A percentile compares a stretch with the other conserved stretches of the same genome.
Conservation (phyloP, 2,329 filamentous ascomycete species). For the Talaromyces sp. region DNA sequence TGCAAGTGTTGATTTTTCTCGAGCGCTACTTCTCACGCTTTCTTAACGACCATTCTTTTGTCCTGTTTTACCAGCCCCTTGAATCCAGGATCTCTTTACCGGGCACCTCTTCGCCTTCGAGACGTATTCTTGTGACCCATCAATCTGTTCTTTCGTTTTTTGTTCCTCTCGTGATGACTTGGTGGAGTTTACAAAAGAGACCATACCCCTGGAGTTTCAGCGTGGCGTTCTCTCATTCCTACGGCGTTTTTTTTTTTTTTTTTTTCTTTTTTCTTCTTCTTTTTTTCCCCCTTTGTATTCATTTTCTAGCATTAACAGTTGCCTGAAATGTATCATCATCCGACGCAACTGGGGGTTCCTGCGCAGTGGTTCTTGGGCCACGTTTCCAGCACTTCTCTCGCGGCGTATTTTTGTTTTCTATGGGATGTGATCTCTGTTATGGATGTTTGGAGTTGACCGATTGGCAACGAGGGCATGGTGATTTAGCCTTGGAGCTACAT, state of each 20-base stretch:
- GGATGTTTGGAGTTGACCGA: background rate
- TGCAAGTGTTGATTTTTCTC: no score
- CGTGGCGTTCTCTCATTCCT: constrained; percentile 21
- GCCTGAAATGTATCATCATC: constrained; percentile 25
- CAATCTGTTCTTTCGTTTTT: background rate
- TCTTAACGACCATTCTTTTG: constrained; percentile 17
- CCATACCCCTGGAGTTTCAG: constrained; percentile 21
- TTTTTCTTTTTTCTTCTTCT: constrained; percentile 13
- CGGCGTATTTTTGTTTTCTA: constrained; percentile 1
- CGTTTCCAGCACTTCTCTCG: background rate
- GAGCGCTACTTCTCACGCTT: constrained; percentile 20
- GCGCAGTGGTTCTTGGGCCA: background rate
- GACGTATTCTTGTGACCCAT: background rate
- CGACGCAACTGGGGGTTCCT: constrained; percentile 7
- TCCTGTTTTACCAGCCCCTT: constrained; percentile 7
- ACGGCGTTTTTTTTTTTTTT: constrained; percentile 12
- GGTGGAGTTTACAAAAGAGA: constrained; percentile 24
- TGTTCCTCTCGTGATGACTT: constrained; percentile 13
- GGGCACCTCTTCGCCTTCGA: background rate
- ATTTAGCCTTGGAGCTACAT: constrained; percentile 10
- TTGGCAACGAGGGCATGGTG: constrained; percentile 1
- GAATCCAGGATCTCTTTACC: constrained; percentile 8
- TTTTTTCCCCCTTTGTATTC: constrained; percentile 24
- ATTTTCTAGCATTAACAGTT: constrained; percentile 24
- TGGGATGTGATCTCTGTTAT: constrained; percentile 1